These are phyloP conservation scores for Amyloporia xantha DNA, from an alignment of 768 basidiomycete species.

Conservation along the genomic window DNA sequence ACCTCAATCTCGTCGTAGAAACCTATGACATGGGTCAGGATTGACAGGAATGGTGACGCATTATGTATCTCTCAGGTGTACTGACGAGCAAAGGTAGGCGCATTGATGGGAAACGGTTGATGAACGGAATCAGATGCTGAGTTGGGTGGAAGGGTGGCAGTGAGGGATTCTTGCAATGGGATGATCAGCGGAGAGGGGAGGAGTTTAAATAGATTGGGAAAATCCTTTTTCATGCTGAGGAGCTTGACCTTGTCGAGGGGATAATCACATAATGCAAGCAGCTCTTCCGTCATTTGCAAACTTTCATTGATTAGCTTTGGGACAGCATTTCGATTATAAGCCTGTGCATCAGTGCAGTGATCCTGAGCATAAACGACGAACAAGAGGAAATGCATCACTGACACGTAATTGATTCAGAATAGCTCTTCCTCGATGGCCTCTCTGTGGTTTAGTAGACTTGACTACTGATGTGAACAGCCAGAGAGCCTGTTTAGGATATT, in stretches of 20 bases:
- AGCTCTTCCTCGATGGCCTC: constrained; percentile 51
- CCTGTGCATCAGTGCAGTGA: too few relatives aligned
- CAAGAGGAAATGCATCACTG: constrained; percentile 14
- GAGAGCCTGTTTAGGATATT: constrained; percentile 84
- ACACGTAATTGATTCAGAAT: constrained; percentile 60
- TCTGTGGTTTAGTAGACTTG: constrained; percentile 66
- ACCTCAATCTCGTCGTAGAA: constrained; percentile 81
- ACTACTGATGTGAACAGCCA: constrained; percentile 90
- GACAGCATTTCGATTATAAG: too few relatives aligned
- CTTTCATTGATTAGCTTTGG: constrained; percentile 47
- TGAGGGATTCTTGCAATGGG: constrained; percentile 89
- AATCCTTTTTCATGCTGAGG: constrained; percentile 49
- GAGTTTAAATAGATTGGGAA: constrained; percentile 44
- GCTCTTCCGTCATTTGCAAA: constrained; percentile 57
- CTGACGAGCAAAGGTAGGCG: constrained; percentile 79
- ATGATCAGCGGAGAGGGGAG: constrained; percentile 72
- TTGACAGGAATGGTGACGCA: too few relatives aligned
- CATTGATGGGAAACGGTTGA: constrained; percentile 72
- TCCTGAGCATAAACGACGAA: too few relatives aligned
- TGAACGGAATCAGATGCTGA: constrained; percentile 55
- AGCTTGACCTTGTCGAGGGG: constrained; percentile 35
- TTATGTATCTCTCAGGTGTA: too few relatives aligned
- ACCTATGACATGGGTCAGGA: too few relatives aligned
- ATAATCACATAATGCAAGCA: constrained; percentile 61
- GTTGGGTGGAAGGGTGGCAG: constrained; percentile 77